phyloP scores from a whole-genome alignment of 441 rosid genomes.

The Adansonia rubrostipa region DNA sequence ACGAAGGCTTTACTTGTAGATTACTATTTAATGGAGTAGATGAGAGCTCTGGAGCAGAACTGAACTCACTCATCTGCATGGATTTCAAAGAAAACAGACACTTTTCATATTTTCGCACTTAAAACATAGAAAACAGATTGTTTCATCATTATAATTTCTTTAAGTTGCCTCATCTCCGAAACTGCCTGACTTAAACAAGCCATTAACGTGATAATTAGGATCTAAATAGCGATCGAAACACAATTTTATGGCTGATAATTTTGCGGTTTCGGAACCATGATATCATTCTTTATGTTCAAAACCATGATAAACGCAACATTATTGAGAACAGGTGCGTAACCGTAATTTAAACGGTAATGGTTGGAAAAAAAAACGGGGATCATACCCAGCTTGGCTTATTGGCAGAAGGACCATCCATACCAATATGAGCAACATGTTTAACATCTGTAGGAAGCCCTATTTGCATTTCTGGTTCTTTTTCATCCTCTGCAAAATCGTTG shows the following conservation, averaged over 20 bases:
- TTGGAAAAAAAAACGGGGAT: not conserved
- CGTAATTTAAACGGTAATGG: not conserved
- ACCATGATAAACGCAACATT: not conserved
- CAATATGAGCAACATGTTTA: slow-evolving; percentile 88
- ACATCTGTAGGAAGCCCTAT: slow-evolving; percentile 90
- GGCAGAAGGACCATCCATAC: slow-evolving; percentile 67
- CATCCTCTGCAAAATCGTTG: slow-evolving; percentile 38
- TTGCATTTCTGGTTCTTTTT: slow-evolving; percentile 70
- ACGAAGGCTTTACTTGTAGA: slow-evolving; percentile 19
- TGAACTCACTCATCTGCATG: slow-evolving; percentile 70
- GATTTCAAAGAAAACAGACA: not conserved
- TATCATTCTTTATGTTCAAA: not conserved
- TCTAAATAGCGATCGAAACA: not conserved
- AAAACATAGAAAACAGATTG: not conserved
- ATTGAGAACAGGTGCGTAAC: not conserved
- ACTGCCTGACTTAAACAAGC: not conserved
- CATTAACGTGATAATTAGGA: not conserved
- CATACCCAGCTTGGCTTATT: slow-evolving; percentile 77
- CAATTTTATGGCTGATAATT: no score
- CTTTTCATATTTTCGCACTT: not conserved
- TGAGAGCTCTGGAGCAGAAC: slow-evolving; percentile 42
- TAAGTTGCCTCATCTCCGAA: not conserved
- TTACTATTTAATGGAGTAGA: slow-evolving; percentile 36
- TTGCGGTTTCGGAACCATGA: not conserved
- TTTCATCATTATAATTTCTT: not conserved